Conservation (phyloP, 176 grass and related monocot genomes). For the Musa itinerans region DNA sequence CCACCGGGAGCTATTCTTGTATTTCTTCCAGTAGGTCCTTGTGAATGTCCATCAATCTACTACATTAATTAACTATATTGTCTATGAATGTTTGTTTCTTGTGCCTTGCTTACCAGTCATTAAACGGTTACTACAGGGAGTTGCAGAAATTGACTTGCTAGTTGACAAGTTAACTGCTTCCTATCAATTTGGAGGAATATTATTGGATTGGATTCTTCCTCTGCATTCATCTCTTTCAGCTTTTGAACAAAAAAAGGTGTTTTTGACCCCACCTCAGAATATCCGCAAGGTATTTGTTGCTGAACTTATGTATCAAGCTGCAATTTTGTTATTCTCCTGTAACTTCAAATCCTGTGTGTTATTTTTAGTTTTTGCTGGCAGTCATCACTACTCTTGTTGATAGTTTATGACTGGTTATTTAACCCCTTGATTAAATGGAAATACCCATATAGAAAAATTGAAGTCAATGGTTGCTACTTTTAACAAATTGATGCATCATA, state of each 20-base stretch:
- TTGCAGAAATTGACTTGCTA: conserved; percentile 94
- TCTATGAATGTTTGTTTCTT: conserved; percentile 3
- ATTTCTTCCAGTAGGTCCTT: conserved; percentile 82
- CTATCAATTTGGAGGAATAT: conserved; percentile 63
- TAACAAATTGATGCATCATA: background rate
- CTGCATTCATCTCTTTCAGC: conserved; percentile 90
- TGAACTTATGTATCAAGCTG: background rate
- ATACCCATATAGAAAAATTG: background rate
- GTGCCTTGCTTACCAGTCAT: background rate
- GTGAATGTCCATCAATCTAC: background rate
- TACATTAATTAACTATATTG: conserved; percentile 6
- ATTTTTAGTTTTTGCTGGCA: background rate
- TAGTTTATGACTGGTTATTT: background rate
- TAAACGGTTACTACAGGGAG: conserved; percentile 47
- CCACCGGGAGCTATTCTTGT: conserved; percentile 76
- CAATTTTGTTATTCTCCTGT: background rate
- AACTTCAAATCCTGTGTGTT: background rate
- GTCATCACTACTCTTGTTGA: background rate
- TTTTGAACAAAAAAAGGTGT: conserved; percentile 84
- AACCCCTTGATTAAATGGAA: background rate
- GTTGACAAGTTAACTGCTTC: conserved; percentile 84
- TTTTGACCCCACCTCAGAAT: conserved; percentile 62
- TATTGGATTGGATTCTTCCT: conserved; percentile 93
- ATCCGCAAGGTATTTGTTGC: conserved; percentile 64
- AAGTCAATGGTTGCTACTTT: background rate